Base-by-base conservation (phyloP, 768 basidiomycete genomes). In the Pleurotus cornucopiae region DNA sequence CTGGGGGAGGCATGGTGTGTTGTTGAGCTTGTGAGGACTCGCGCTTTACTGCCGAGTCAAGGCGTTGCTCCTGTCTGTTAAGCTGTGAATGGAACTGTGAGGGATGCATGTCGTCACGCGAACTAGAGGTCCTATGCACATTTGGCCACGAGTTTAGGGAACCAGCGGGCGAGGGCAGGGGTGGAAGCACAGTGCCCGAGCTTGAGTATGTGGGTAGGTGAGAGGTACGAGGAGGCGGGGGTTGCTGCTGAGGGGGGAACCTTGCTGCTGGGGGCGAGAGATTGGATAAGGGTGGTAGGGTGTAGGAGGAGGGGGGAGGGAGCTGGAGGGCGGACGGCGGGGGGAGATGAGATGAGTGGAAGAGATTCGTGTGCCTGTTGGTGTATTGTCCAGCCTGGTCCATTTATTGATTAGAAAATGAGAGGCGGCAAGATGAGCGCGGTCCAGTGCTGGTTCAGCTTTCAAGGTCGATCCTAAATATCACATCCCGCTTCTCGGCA, bases 81-180 rank as follows among this genome's bases (percentile, higher is more conserved):
- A 59, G 57, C 21, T 63, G 44, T 53, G 41, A 53, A 53, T 18
- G 47, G 37, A 53, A 56, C 18, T 57, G 64, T 46, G 61, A 43
- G 26, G 71, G 70, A 54, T 66, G 69, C 9, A 70, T 57, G n/a
- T 78, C 76, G 46, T 79, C 75, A 64, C 76, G 67, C 5, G 74
- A 76, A 59, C 62, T 72, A 13, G 75, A 75, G 0, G 75, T 72
- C 41, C 71, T 69, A 57, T 71, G 73, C 55, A 69, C 60, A 1
- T 65, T 53, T 1, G 66, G 57, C 64, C 64, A 65, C 34, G 49
- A 1, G 60, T 55, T 66, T 66, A 70, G 13, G 62, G 54, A 57
- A 44, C 37, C 34, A 51, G 58, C 49, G 13, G 63, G 49, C 38
- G 62, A 62, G 57, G 59, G 51, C 58, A 62, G 37, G 14, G 46